Evolutionary conservation across 768 basidiomycete genomes (phyloP).

Genomic region (Mycena alexandri): DNA sequence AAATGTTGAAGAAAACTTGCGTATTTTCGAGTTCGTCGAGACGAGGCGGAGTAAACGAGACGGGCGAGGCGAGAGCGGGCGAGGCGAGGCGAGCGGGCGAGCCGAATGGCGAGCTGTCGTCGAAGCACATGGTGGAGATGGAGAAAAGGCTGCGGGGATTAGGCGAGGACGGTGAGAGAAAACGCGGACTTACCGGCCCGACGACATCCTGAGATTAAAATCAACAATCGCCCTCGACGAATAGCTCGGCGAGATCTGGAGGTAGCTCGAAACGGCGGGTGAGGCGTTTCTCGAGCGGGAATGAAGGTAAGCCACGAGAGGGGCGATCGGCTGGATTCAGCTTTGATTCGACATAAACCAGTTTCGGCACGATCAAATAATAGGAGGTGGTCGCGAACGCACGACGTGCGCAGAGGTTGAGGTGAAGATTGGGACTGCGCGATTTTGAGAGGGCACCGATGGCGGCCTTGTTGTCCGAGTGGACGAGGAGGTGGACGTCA

Average conservation of each 20-base stretch:
- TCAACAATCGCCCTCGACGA: not conserved
- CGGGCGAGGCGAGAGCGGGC: too few relatives aligned
- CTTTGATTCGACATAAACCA: not conserved
- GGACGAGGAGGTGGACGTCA: not conserved
- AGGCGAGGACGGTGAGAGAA: too few relatives aligned
- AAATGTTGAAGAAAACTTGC: too few relatives aligned
- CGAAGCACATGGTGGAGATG: too few relatives aligned
- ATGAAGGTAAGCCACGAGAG: not conserved
- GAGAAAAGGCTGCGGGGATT: too few relatives aligned
- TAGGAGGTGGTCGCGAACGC: not conserved
- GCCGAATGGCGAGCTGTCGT: too few relatives aligned
- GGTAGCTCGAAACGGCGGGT: not conserved
- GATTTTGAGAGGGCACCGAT: not conserved
- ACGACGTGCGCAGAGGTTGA: not conserved
- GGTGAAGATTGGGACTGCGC: not conserved
- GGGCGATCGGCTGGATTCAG: not conserved
- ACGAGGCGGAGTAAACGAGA: too few relatives aligned
- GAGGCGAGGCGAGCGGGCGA: too few relatives aligned
- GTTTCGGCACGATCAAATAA: not conserved
- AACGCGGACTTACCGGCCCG: too few relatives aligned
- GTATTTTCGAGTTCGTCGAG: too few relatives aligned
- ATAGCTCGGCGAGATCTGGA: not conserved
- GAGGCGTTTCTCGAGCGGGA: not conserved
- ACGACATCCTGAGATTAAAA: too few relatives aligned
- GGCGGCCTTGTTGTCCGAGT: not conserved